These are phyloP conservation scores for Morella rubra DNA, from an alignment of 306 rosid genomes.

Conservation along the genomic window DNA sequence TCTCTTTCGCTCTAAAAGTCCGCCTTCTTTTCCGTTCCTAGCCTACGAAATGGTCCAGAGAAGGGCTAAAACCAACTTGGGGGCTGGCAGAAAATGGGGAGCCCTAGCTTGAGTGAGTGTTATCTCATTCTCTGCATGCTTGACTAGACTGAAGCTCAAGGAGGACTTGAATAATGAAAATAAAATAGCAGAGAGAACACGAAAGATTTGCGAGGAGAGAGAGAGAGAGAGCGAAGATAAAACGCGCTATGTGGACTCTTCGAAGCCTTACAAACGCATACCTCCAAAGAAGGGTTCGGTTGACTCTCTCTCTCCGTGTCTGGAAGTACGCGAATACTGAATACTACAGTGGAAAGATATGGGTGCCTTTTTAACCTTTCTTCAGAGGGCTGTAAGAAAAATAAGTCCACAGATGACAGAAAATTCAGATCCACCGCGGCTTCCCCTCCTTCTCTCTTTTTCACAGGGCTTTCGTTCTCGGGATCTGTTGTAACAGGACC, in stretches of 20 bases:
- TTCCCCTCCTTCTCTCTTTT: not conserved
- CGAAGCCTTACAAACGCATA: slow-evolving; percentile 87
- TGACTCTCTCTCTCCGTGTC: slow-evolving; percentile 60
- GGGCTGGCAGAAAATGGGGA: slow-evolving; percentile 27
- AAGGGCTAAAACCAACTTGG: slow-evolving; percentile 20
- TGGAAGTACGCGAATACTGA: slow-evolving; percentile 39
- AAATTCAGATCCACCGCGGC: slow-evolving; percentile 32
- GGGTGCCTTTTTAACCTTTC: slow-evolving; percentile 34
- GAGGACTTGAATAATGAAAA: not conserved
- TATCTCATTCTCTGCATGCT: slow-evolving; percentile 66
- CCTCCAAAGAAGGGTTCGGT: slow-evolving; percentile 76
- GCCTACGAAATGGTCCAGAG: slow-evolving; percentile 1
- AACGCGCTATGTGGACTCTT: slow-evolving; percentile 72
- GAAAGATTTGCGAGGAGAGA: slow-evolving; percentile 32
- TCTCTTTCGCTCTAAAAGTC: slow-evolving; percentile 9
- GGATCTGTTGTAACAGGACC: slow-evolving; percentile 11
- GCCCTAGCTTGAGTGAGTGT: slow-evolving; percentile 59
- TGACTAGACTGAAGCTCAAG: slow-evolving; percentile 32
- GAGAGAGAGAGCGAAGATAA: slow-evolving; percentile 38
- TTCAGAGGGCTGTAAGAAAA: slow-evolving; percentile 4
- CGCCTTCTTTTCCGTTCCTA: not conserved
- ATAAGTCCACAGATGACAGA: slow-evolving; percentile 30
- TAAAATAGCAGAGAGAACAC: slow-evolving; percentile 4
- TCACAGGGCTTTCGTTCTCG: not conserved
- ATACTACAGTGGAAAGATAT: slow-evolving; percentile 34